These are phyloP conservation scores for Herpetospermum pedunculosum DNA, from an alignment of 306 rosid species.

Conservation along the genomic window DNA sequence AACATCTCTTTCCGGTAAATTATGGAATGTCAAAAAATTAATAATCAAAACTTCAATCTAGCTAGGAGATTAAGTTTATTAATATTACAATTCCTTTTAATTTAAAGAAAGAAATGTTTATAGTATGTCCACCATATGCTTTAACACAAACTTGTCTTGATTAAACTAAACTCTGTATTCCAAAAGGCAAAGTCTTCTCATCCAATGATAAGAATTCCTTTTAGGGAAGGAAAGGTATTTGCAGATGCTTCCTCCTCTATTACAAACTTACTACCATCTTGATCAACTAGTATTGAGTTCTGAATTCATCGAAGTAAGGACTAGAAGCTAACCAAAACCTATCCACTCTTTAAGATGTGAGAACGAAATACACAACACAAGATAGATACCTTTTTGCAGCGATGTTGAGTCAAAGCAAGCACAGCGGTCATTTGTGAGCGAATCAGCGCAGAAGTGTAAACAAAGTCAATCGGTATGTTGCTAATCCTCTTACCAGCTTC, in stretches of 20 bases:
- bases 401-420: constrained; percentile 99
- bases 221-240: neutral
- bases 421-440: constrained; percentile 98
- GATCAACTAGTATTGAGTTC: neutral
- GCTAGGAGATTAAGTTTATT: neutral
- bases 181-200: neutral
- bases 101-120: neutral
- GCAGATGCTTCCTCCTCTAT: neutral
- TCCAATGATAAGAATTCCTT: neutral
- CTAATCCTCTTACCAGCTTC: constrained; percentile 98
- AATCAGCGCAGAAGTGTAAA: constrained; percentile 79
- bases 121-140: neutral
- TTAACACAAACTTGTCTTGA: neutral
- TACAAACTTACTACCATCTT: neutral
- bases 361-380: neutral
- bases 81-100: neutral
- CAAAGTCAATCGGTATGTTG: constrained; percentile 77
- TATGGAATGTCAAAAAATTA: neutral
- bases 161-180: neutral
- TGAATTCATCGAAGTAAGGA: neutral
- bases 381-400: constrained; percentile 77
- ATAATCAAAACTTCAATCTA: neutral
- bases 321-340: neutral
- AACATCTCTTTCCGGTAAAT: neutral
- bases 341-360: neutral